phyloP scores from a whole-genome alignment of 257 asterid genomes.

The Verbena officinalis region DNA sequence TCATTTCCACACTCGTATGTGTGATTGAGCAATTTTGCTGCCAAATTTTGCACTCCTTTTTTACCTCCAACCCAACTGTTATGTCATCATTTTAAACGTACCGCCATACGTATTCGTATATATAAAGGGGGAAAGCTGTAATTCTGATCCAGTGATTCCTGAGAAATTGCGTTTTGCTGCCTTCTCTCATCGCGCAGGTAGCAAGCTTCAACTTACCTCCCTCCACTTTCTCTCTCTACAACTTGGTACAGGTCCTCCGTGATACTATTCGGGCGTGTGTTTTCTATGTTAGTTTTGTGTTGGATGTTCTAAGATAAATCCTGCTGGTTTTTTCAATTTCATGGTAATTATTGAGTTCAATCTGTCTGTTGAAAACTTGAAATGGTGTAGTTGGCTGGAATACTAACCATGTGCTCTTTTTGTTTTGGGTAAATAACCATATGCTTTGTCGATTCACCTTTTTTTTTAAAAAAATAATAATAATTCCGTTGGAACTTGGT shows the following conservation, averaged over 20 bases:
- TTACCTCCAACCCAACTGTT: background rate
- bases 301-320: background rate
- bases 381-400: background rate
- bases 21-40: too few species aligned
- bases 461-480: too few species aligned
- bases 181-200: slow-evolving; percentile 17
- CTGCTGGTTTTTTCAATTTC: background rate
- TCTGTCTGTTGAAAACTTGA: background rate
- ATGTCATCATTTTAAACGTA: background rate
- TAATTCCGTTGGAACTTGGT: background rate
- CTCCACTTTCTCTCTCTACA: slow-evolving; percentile 13
- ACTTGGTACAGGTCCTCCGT: background rate
- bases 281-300: background rate
- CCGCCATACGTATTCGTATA: background rate
- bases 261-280: background rate
- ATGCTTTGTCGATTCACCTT: background rate
- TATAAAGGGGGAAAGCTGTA: background rate
- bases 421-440: too few species aligned
- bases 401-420: background rate
- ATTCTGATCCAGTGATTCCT: too few species aligned
- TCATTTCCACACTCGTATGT: too few species aligned
- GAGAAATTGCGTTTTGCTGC: background rate
- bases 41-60: too few species aligned
- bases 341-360: background rate
- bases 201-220: background rate